Conservation (phyloP, 108 stramenopile genomes). For the Aureococcus anophagefferens region DNA sequence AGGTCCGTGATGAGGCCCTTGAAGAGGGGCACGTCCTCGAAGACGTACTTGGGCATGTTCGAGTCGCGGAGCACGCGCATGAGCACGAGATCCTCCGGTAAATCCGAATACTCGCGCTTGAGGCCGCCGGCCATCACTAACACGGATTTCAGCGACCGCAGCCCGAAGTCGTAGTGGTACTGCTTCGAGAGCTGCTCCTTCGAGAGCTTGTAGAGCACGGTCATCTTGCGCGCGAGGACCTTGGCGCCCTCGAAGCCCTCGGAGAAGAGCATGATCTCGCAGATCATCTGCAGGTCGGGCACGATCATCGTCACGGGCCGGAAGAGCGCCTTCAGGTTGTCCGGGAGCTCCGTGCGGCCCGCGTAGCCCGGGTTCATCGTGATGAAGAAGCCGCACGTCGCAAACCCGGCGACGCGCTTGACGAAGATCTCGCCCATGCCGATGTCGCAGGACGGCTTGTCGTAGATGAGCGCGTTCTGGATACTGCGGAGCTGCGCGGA, state of each 20-base stretch:
- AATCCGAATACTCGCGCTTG: constrained; percentile 72
- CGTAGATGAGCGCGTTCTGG: constrained; percentile 53
- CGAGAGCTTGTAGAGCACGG: constrained; percentile 56
- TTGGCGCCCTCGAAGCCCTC: constrained; percentile 63
- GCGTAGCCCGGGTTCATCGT: constrained; percentile 70
- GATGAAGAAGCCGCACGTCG: constrained; percentile 59
- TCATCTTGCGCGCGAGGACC: constrained; percentile 60
- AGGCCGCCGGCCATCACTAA: constrained; percentile 96
- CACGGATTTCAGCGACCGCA: constrained; percentile 77
- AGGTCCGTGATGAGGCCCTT: constrained; percentile 55
- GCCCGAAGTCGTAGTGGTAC: constrained; percentile 63
- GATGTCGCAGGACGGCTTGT: constrained; percentile 47
- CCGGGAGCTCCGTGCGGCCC: constrained; percentile 61
- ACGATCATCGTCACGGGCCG: constrained; percentile 67
- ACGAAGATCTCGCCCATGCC: constrained; percentile 48
- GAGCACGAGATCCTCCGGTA: constrained; percentile 58
- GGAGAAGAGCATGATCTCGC: constrained; percentile 67
- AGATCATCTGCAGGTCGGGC: constrained; percentile 57
- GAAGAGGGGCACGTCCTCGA: constrained; percentile 62
- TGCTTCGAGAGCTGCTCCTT: constrained; percentile 62
- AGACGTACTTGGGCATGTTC: constrained; percentile 68
- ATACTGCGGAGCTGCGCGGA: constrained; percentile 54
- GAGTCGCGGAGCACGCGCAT: constrained; percentile 60
- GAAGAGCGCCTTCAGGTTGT: constrained; percentile 62
- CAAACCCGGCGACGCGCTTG: constrained; percentile 52